Conservation (phyloP, 495 filamentous ascomycete genomes). For the Glonium stellatum region DNA sequence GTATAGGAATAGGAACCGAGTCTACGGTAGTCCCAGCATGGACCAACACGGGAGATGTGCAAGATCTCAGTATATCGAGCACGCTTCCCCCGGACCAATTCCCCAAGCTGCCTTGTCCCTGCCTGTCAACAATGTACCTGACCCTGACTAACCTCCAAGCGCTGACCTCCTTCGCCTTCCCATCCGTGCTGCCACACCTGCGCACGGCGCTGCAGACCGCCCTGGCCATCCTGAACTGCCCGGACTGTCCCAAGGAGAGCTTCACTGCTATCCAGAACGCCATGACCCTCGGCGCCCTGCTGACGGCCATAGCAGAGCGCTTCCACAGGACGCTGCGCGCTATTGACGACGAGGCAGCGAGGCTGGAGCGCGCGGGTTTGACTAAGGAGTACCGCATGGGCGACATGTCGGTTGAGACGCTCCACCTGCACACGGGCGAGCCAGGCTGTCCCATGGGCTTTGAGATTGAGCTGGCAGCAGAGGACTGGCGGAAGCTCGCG, state of each 20-base stretch:
- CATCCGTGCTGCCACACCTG: slow-evolving; percentile 27
- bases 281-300: slow-evolving; percentile 25
- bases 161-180: slow-evolving; percentile 30
- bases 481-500: slow-evolving; percentile 32
- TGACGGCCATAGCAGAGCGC: slow-evolving; percentile 30
- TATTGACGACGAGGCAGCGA: slow-evolving; percentile 30
- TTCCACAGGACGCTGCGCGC: slow-evolving; percentile 28
- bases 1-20: background rate
- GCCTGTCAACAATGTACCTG: slow-evolving; percentile 36
- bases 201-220: slow-evolving; percentile 32
- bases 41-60: background rate
- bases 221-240: slow-evolving; percentile 28
- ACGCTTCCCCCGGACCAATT: background rate
- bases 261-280: slow-evolving; percentile 34
- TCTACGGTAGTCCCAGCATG: background rate
- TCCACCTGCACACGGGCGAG: slow-evolving; percentile 31
- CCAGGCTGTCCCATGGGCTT: slow-evolving; percentile 34
- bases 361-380: slow-evolving; percentile 19
- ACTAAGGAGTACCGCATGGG: slow-evolving; percentile 34
- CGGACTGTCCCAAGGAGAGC: slow-evolving; percentile 29
- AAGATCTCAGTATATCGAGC: background rate
- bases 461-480: slow-evolving; percentile 27
- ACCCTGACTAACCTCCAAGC: slow-evolving; percentile 29
- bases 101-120: slow-evolving; percentile 27
- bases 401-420: slow-evolving; percentile 23